Base-by-base conservation (phyloP, 2,329 filamentous ascomycete species). In the Fusarium sp. region DNA sequence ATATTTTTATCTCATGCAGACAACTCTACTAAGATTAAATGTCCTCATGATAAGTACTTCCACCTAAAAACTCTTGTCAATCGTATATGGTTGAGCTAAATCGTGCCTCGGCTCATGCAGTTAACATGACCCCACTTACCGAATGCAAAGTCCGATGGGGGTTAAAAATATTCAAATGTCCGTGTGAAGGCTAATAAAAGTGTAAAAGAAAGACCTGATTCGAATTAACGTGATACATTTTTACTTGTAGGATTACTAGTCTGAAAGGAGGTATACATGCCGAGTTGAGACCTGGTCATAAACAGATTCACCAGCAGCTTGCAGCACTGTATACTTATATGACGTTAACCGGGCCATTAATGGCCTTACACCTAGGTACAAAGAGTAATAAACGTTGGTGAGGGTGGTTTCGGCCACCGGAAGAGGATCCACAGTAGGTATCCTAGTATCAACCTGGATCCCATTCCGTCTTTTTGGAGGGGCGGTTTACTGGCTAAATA, bases 91-190 rank as follows among this genome's bases (percentile, higher is more conserved):
- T 19, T 46, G 20, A 25, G 22, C 37, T 20, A 56, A 56, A 52
- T 62, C 52, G 50, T 70, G 64, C 67, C 67, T 70, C 67, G 67
- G 67, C 55, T 65, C 37, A 19, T 65, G n/a, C 17, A 17, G 32
- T n/a, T 15, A 53, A n/a, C 35, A 7, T 19, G 39, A 50, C 60
- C 63, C 67, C 64, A 70, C 63, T 58, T 56, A 27, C 46, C 49
- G 48, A 56, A 35, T 35, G 47, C 49, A 49, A 53, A 40, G 52
- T 33, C 32, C 50, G 62, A 66, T 20, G 40, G 49, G 32, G 49
- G 37, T 60, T 64, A 47, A 47, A 64, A 50, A 64, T 41, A 23
- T 30, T 30, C 37, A 25, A 23, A 22, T 13, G 54, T 30, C 37
- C 37, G 33, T 44, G 17, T 10, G 17, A 37, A 19, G n/a, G 17